Percentiles rank a stretch among this genome's conserved stretches.
phyloP scores from a whole-genome alignment of 352 stramenopile species.

The Nothophytophthora sp. region DNA sequence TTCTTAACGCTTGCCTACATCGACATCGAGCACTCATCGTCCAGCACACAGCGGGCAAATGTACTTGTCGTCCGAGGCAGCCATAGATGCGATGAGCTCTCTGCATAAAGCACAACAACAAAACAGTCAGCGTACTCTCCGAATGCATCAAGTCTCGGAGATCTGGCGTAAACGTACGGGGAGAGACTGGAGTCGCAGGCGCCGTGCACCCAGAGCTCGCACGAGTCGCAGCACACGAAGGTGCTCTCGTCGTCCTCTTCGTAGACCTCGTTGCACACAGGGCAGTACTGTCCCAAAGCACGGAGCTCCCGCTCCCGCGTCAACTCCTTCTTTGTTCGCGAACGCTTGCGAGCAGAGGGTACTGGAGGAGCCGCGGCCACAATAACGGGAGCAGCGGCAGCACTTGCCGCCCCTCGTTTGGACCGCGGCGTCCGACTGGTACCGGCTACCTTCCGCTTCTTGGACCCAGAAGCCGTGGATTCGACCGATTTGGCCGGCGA shows the following conservation, averaged over 20 bases:
- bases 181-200: slow-evolving; percentile 71
- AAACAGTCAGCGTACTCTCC: too few relatives aligned
- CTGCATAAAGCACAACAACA: slow-evolving; percentile 23
- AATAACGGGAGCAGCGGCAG: slow-evolving; percentile 7
- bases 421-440: slow-evolving; percentile 18
- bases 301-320: slow-evolving; percentile 78
- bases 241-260: slow-evolving; percentile 85
- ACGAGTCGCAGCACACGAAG: slow-evolving; percentile 90
- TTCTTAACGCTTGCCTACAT: too few relatives aligned
- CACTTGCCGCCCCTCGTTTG: slow-evolving; percentile 16
- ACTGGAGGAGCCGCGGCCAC: slow-evolving; percentile 12
- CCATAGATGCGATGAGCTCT: slow-evolving; percentile 51
- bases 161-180: too few relatives aligned
- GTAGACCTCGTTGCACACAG: slow-evolving; percentile 84
- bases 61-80: slow-evolving; percentile 82
- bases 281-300: slow-evolving; percentile 82
- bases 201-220: slow-evolving; percentile 87
- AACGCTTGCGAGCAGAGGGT: slow-evolving; percentile 43
- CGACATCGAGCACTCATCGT: slow-evolving; percentile 31
- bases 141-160: too few relatives aligned
- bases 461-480: slow-evolving; percentile 21
- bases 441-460: slow-evolving; percentile 34
- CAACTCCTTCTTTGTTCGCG: slow-evolving; percentile 63
- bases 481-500: slow-evolving; percentile 18
- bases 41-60: slow-evolving; percentile 80